Evolutionary conservation across 2,329 filamentous ascomycete species (phyloP).

Genomic region (Coniella vitis): DNA sequence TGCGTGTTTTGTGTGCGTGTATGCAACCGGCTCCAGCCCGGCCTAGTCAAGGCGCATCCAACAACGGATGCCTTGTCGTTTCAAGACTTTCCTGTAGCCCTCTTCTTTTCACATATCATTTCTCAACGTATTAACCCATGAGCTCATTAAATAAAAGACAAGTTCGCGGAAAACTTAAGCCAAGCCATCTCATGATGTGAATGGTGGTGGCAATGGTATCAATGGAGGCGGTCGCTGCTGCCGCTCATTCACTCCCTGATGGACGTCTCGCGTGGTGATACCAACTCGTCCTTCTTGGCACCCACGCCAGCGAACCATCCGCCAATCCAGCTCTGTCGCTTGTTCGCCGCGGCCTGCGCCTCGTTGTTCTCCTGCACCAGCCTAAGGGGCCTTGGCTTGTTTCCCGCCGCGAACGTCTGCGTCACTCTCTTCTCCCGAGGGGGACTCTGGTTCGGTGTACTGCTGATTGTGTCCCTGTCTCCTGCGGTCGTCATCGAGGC

Average conservation of each 20-base stretch:
- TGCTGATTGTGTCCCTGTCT: slow-evolving; percentile 39
- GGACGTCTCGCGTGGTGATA: slow-evolving; percentile 9
- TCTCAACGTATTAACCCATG: slow-evolving; percentile 13
- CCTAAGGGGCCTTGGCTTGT: slow-evolving; percentile 77
- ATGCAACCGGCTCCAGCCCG: slow-evolving; percentile 8
- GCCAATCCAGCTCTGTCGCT: slow-evolving; percentile 59
- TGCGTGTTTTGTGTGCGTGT: neutral
- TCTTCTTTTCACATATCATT: slow-evolving; percentile 9
- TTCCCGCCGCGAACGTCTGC: slow-evolving; percentile 47
- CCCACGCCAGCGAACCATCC: slow-evolving; percentile 14
- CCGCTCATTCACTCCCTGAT: slow-evolving; percentile 13
- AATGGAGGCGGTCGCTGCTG: neutral
- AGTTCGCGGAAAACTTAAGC: slow-evolving; percentile 1
- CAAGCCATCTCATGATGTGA: neutral
- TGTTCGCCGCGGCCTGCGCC: slow-evolving; percentile 39
- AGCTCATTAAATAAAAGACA: slow-evolving; percentile 7
- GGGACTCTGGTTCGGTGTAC: slow-evolving; percentile 40
- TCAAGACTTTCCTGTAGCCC: slow-evolving; percentile 2
- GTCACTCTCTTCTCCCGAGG: slow-evolving; percentile 54
- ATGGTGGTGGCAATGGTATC: neutral
- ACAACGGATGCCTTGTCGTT: neutral
- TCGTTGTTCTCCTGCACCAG: slow-evolving; percentile 74
- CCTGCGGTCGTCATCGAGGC: slow-evolving; percentile 33
- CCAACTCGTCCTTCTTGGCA: slow-evolving; percentile 10
- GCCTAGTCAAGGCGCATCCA: neutral